phyloP scores from a whole-genome alignment of 129 eudicot species.

The Pulicaria dysenterica region DNA sequence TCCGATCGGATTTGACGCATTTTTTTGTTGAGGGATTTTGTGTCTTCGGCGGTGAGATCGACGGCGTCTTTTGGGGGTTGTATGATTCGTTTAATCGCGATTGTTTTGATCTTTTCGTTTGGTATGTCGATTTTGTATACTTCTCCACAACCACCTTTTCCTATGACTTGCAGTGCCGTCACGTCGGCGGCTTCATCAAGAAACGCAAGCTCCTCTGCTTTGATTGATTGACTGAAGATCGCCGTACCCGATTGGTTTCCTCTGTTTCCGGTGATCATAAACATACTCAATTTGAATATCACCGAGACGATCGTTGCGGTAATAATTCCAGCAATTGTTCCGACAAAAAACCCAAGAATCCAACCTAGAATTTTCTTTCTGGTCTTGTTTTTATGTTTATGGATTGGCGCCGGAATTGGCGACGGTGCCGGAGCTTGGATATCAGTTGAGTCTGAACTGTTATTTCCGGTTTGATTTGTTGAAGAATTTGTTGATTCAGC shows the following conservation, averaged over 20 bases:
- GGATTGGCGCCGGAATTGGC: constrained; percentile 9
- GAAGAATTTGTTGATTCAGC: constrained; percentile 42
- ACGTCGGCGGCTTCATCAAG: constrained; percentile 58
- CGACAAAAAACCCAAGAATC: constrained; percentile 64
- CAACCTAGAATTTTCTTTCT: constrained; percentile 44
- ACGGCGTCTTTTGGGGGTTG: constrained; percentile 69
- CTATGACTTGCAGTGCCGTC: constrained; percentile 55
- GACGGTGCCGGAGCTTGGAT: constrained; percentile 45
- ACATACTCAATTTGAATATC: constrained; percentile 38
- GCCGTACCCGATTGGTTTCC: constrained; percentile 32
- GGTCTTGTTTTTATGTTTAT: constrained; percentile 28
- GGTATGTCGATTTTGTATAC: constrained; percentile 74
- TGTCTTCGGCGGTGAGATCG: constrained; percentile 69
- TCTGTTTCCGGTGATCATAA: constrained; percentile 32
- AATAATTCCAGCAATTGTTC: constrained; percentile 53
- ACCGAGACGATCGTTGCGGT: constrained; percentile 50
- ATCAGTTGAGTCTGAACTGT: not conserved
- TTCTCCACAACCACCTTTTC: constrained; percentile 89
- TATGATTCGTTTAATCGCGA: constrained; percentile 68
- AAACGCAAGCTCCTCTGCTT: constrained; percentile 69
- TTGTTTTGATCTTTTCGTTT: constrained; percentile 52
- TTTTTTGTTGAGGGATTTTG: constrained; percentile 55
- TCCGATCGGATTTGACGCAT: constrained; percentile 86
- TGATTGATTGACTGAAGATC: constrained; percentile 70
- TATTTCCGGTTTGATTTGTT: constrained; percentile 18